These are phyloP conservation scores for Tetradesmus lagerheimii DNA, from an alignment of 139 green algal genomes.

Conservation along the genomic window DNA sequence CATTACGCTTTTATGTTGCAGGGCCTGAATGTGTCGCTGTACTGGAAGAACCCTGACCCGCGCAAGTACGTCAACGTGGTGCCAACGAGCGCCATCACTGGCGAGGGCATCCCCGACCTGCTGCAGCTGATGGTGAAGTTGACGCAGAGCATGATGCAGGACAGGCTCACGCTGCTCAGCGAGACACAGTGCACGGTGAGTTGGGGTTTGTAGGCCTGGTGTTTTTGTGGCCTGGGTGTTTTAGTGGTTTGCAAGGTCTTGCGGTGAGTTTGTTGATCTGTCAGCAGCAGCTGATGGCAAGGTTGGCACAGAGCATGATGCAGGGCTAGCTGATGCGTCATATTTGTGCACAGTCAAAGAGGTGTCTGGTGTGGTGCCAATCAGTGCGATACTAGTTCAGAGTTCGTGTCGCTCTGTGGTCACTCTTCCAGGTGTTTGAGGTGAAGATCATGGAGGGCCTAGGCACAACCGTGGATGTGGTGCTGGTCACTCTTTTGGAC, in stretches of 20 bases:
- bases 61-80: conserved; percentile 93
- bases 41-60: conserved; percentile 97
- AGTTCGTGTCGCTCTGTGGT: too few relatives aligned
- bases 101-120: conserved; percentile 79
- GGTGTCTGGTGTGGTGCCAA: conserved; percentile 66
- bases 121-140: conserved; percentile 95
- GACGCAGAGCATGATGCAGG: conserved; percentile 92
- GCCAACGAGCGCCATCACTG: conserved; percentile 95
- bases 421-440: conserved; percentile 65
- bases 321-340: conserved; percentile 93
- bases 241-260: conserved; percentile 16
- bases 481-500: too few relatives aligned
- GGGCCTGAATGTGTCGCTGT: conserved; percentile 97
- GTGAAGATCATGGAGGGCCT: conserved; percentile 99
- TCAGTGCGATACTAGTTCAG: too few relatives aligned
- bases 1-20: too few relatives aligned
- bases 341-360: conserved; percentile 83
- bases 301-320: conserved; percentile 96
- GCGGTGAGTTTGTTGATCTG: too few relatives aligned
- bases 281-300: conserved; percentile 94
- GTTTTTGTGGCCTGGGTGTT: not conserved
- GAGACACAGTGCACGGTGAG: conserved; percentile 80
- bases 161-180: conserved; percentile 94
- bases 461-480: conserved; percentile 98
- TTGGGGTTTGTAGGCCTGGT: not conserved